These are phyloP conservation scores for Lasiodiplodia hormozganensis DNA, from an alignment of 2,329 filamentous ascomycete species.

Conservation along the genomic window DNA sequence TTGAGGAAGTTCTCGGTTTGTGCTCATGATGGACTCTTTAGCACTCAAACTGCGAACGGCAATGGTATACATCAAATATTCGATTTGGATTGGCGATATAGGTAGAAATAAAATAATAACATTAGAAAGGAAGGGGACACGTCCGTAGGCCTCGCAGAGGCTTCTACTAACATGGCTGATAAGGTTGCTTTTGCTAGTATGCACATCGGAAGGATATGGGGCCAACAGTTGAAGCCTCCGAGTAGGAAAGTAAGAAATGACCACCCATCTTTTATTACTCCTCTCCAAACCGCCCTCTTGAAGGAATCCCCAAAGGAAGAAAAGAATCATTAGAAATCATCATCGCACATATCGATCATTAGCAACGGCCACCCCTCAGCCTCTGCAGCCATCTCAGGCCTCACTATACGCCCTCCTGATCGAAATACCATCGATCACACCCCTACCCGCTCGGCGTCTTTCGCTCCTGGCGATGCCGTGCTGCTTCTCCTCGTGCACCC, in stretches of 20 bases:
- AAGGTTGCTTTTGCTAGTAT: not conserved
- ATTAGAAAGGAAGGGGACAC: no score
- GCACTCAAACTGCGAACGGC: no score
- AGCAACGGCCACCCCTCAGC: no score
- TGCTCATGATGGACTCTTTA: no score
- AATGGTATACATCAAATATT: no score
- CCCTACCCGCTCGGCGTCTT: no score
- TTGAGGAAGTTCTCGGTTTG: no score
- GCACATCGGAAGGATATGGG: not conserved
- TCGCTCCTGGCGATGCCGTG: not conserved
- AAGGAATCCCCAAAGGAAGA: not conserved
- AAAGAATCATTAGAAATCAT: not conserved
- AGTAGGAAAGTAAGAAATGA: not conserved
- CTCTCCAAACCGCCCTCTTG: not conserved
- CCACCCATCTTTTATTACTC: not conserved
- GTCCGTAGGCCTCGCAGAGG: not conserved
- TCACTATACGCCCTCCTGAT: not conserved
- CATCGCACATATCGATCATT: not conserved
- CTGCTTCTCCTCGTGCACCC: constrained; percentile 1
- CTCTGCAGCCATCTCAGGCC: not conserved
- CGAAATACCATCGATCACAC: not conserved
- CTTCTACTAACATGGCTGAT: not conserved
- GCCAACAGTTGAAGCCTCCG: not conserved
- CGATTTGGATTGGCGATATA: no score
- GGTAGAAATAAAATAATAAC: no score